Percentiles rank a stretch among this genome's conserved stretches.
These are phyloP conservation scores for Hypoxylon subgilvum DNA, from an alignment of 495 filamentous ascomycete species.

Conservation along the genomic window DNA sequence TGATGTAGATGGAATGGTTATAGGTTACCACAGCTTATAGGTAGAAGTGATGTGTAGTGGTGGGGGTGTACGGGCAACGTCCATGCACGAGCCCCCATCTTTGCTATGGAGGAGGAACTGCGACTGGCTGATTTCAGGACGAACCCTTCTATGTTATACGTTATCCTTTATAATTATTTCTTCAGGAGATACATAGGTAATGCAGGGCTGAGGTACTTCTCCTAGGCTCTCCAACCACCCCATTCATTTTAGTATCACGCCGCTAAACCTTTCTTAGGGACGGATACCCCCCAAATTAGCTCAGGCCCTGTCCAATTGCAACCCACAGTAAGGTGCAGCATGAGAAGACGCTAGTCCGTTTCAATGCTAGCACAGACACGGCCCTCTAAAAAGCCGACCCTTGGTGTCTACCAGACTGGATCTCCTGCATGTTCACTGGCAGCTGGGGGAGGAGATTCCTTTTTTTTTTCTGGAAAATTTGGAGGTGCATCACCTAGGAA, in stretches of 20 bases:
- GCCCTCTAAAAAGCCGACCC: conserved; percentile 28
- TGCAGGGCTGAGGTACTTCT: too few relatives aligned
- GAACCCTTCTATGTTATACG: too few relatives aligned
- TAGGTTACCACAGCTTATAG: too few relatives aligned
- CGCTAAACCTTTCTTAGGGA: conserved; percentile 19
- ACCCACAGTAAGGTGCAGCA: conserved; percentile 17
- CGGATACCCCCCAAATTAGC: conserved; percentile 28
- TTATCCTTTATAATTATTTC: too few relatives aligned
- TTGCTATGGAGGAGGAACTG: too few relatives aligned
- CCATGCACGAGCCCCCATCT: too few relatives aligned
- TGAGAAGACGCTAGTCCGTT: conserved; percentile 9
- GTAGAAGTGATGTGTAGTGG: too few relatives aligned
- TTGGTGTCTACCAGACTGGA: background rate
- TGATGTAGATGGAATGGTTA: too few relatives aligned
- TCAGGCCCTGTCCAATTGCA: conserved; percentile 21
- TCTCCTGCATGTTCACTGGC: too few relatives aligned
- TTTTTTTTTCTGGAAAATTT: conserved; percentile 38
- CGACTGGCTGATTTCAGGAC: too few relatives aligned
- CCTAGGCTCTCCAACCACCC: background rate
- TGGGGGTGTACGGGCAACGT: too few relatives aligned
- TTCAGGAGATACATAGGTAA: too few relatives aligned
- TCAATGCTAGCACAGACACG: conserved; percentile 24
- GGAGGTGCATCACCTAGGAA: conserved; percentile 16
- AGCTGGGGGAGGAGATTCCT: conserved; percentile 17
- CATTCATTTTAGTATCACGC: conserved; percentile 22